Percentiles rank a stretch among this genome's conserved stretches.
Conservation (phyloP, 345 rosid species). For the Eutrema japonicum region DNA sequence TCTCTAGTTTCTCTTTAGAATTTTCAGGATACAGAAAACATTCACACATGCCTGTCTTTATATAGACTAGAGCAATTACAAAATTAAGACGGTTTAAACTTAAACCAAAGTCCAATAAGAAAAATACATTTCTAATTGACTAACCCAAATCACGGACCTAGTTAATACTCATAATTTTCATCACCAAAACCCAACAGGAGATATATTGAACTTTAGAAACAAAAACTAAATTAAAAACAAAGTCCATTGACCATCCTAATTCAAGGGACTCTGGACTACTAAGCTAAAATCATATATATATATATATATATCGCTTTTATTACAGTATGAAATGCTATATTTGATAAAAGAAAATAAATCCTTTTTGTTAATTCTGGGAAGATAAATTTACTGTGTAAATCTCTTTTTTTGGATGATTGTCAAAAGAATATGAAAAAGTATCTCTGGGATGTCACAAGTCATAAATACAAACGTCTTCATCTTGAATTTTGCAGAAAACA, state of each 20-base stretch:
- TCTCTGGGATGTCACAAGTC: neutral
- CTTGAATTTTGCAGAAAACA: slow-evolving; percentile 3
- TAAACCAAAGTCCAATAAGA: too few relatives aligned
- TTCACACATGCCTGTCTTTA: too few relatives aligned
- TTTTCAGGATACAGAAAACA: too few relatives aligned
- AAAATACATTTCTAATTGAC: too few relatives aligned
- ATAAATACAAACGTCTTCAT: slow-evolving; percentile 1
- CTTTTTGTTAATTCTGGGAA: neutral
- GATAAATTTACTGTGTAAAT: neutral
- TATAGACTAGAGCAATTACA: too few relatives aligned
- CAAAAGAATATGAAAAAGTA: neutral
- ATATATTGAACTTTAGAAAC: too few relatives aligned
- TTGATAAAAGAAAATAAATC: neutral
- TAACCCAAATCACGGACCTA: too few relatives aligned
- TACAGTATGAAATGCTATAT: neutral
- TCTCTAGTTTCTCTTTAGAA: too few relatives aligned
- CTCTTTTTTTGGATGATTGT: slow-evolving; percentile 4
- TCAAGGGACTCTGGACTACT: neutral
- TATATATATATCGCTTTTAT: neutral
- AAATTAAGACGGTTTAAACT: too few relatives aligned
- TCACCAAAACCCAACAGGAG: too few relatives aligned
- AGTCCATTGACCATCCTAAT: neutral
- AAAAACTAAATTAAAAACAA: too few relatives aligned
- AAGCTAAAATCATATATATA: neutral
- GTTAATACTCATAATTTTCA: too few relatives aligned